A percentile compares a stretch with the other conserved stretches of the same genome.
Conservation (phyloP, 208 protist genomes). For the Wallacemonas sp. region DNA sequence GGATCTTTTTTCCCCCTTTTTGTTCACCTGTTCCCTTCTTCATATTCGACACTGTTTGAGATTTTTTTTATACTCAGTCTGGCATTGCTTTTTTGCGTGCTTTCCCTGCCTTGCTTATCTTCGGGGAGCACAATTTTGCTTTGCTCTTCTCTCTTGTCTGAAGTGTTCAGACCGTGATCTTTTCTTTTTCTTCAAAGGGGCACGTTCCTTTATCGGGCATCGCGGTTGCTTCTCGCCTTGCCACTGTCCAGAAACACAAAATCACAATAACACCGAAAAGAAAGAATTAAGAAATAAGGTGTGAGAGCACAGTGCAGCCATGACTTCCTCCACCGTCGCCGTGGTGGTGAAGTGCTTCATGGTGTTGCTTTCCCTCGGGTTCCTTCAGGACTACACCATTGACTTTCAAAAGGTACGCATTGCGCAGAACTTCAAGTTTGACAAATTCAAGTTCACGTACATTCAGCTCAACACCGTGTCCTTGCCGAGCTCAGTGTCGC, state of each 20-base stretch:
- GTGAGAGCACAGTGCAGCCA: background rate
- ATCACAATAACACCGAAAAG: background rate
- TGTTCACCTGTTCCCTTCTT: too few relatives aligned
- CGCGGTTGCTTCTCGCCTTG: too few relatives aligned
- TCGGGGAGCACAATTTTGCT: too few relatives aligned
- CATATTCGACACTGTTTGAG: too few relatives aligned
- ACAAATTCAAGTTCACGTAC: background rate
- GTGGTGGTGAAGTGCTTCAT: background rate
- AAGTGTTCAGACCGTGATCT: too few relatives aligned
- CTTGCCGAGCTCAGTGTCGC: background rate
- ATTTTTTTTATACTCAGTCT: too few relatives aligned
- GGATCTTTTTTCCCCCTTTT: too few relatives aligned
- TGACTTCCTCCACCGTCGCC: background rate
- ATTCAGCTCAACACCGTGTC: background rate
- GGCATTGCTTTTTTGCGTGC: too few relatives aligned
- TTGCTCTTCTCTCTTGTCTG: too few relatives aligned
- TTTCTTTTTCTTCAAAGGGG: too few relatives aligned
- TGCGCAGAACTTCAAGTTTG: background rate
- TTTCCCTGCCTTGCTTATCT: too few relatives aligned
- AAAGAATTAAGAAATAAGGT: background rate
- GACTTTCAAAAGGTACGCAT: constrained; percentile 8
- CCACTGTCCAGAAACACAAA: background rate
- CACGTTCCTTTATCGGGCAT: too few relatives aligned
- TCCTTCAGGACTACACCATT: background rate
- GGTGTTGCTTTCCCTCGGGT: background rate